Percentiles rank a stretch among this genome's conserved stretches.
phyloP scores from a whole-genome alignment of 805 yeast genomes.

The Geotrichum ghanense region DNA sequence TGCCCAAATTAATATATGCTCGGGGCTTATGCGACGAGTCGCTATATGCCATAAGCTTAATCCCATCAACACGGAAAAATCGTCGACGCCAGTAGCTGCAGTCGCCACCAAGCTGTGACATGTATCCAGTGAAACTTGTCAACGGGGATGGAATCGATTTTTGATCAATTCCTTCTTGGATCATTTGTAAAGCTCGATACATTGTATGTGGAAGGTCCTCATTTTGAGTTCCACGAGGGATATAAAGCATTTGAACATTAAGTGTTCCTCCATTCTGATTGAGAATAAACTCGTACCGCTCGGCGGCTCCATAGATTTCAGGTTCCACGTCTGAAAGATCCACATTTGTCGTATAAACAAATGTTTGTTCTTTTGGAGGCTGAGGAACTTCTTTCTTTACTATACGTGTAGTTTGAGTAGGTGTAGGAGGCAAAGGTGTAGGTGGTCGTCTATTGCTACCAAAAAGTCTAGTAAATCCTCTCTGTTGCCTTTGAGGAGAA shows the following conservation, averaged over 20 bases:
- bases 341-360: background rate
- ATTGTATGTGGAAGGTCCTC: slow-evolving; percentile 19
- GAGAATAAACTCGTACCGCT: background rate
- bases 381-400: background rate
- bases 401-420: background rate
- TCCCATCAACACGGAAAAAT: slow-evolving; percentile 61
- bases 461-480: background rate
- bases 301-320: background rate
- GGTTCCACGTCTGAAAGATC: background rate
- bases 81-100: slow-evolving; percentile 63
- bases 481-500: background rate
- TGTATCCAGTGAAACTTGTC: slow-evolving; percentile 35
- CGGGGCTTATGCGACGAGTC: slow-evolving; percentile 53
- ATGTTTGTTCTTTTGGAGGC: background rate
- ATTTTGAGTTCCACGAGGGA: slow-evolving; percentile 65
- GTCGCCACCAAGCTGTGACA: slow-evolving; percentile 91
- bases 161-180: background rate
- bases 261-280: slow-evolving; percentile 35
- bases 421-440: background rate
- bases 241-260: slow-evolving; percentile 43
- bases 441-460: background rate
- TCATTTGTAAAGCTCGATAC: background rate
- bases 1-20: slow-evolving; percentile 45
- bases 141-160: background rate
- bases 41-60: slow-evolving; percentile 64